Evolutionary conservation across 495 filamentous ascomycete species (phyloP).

Genomic region (Talaromyces thailandensis): DNA sequence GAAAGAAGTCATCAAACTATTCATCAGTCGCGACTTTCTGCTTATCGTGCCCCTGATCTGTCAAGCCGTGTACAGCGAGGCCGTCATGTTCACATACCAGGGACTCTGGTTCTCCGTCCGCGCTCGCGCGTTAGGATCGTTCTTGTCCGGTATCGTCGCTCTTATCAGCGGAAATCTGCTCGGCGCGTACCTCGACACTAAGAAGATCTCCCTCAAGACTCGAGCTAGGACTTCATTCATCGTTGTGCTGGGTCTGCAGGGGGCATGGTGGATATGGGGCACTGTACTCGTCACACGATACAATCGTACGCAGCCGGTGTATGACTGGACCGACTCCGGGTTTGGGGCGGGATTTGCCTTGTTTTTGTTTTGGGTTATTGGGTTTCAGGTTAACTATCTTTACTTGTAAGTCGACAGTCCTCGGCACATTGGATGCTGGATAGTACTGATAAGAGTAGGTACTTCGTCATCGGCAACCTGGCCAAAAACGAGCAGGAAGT

Average conservation of each 20-base stretch:
- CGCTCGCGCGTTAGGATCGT: slow-evolving; percentile 51
- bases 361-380: slow-evolving; percentile 47
- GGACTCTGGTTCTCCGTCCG: slow-evolving; percentile 54
- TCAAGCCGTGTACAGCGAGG: slow-evolving; percentile 52
- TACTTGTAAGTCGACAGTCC: slow-evolving; percentile 35
- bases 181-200: slow-evolving; percentile 46
- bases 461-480: slow-evolving; percentile 53
- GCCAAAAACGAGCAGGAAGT: slow-evolving; percentile 46
- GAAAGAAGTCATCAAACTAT: slow-evolving; percentile 38
- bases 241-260: slow-evolving; percentile 42
- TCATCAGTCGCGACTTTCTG: slow-evolving; percentile 43
- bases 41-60: slow-evolving; percentile 51
- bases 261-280: slow-evolving; percentile 55
- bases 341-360: slow-evolving; percentile 51
- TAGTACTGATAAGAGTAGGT: slow-evolving; percentile 23
- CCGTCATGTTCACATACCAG: slow-evolving; percentile 55
- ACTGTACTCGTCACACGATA: slow-evolving; percentile 47
- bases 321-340: slow-evolving; percentile 47
- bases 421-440: not conserved
- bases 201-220: slow-evolving; percentile 35
- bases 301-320: slow-evolving; percentile 36
- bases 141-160: slow-evolving; percentile 51
- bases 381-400: slow-evolving; percentile 58
- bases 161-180: slow-evolving; percentile 48
- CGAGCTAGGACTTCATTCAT: slow-evolving; percentile 34